Base-by-base conservation (phyloP, 805 yeast genomes). In the Kluyveromyces lactis region DNA sequence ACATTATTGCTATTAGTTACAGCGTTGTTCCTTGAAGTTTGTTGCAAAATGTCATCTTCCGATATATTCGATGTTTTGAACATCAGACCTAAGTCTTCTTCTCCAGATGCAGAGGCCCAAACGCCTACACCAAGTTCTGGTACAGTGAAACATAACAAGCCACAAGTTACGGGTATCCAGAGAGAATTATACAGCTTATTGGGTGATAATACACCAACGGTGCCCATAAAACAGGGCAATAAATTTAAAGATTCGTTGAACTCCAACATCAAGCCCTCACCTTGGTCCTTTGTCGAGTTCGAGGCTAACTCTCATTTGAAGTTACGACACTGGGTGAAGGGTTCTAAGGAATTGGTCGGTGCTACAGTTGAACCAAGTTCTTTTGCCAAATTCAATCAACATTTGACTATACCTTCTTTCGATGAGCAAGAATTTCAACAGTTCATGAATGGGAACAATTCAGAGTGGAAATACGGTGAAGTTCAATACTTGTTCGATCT, bases 171-270 rank as follows among this genome's bases (percentile, higher is more conserved):
- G 2, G 95, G 95, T 18, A 82, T 90, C 76, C 89, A 85, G 46
- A 73, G 97, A 49, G 98, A 92, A 58, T 67, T 92, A 39, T 89
- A 82, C 60, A 83, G 82, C 47, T 69, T 94, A 39, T 67, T 92
- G 30, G 98, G 99, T 4, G 89, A 92, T 29, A 86, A 86, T 58
- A 78, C 95, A 2, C 96, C 98, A 1, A 89, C 97, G 0, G 75
- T 73, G 6, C 72, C 71, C n/a, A 73, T 72, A n/a, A 68, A 69
- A 38, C 67, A 66, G 38, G 60, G 64, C n/a, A 64, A 55, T 19
- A 63, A 76, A 46, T 79, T 79, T 53, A 81, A 80, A 46, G 85
- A 79, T 43, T 72, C 77, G 48, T 68, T 85, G 38, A 75, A 75
- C 42, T 68, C 76, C 49, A 64, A 65, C 31, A 69, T 73, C 15